Evolutionary conservation across 495 filamentous ascomycete genomes (phyloP).

Genomic region (Neurospora sp.): DNA sequence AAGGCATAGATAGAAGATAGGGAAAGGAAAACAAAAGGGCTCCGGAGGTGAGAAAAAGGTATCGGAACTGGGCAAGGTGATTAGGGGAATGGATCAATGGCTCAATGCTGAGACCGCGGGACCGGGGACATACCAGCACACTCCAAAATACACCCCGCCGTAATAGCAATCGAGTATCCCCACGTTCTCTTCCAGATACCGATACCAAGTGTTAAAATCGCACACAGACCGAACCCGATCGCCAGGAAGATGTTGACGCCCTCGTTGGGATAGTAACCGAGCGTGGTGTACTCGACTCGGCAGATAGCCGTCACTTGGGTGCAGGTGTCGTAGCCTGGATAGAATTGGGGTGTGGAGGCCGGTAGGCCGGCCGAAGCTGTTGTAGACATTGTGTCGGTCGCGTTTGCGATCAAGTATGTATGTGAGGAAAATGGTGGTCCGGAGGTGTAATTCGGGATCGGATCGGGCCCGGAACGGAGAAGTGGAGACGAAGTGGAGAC

Average conservation of each 20-base stretch:
- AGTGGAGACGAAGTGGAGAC: constrained; percentile 2
- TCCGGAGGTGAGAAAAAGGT: too few relatives aligned
- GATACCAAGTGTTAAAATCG: constrained; percentile 34
- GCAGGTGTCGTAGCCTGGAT: constrained; percentile 34
- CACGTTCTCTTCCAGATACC: constrained; percentile 56
- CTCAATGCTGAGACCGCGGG: too few relatives aligned
- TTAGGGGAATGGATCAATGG: too few relatives aligned
- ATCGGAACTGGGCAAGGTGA: too few relatives aligned
- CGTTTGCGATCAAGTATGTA: not conserved
- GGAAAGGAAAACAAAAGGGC: too few relatives aligned
- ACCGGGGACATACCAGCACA: constrained; percentile 20
- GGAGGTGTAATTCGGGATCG: not conserved
- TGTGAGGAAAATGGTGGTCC: not conserved
- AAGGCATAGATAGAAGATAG: too few relatives aligned
- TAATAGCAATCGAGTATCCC: constrained; percentile 46
- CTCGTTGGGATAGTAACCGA: constrained; percentile 57
- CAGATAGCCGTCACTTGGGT: constrained; percentile 38
- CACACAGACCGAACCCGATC: constrained; percentile 43
- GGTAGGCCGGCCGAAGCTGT: not conserved
- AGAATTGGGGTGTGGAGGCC: constrained; percentile 2
- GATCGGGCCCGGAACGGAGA: not conserved
- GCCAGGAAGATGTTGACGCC: constrained; percentile 53
- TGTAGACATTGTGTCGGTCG: constrained; percentile 2
- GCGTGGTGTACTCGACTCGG: constrained; percentile 49
- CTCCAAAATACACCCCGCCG: constrained; percentile 34